Base-by-base conservation (phyloP, 1,284 basidiomycete species). In the Fistulina hepatica region DNA sequence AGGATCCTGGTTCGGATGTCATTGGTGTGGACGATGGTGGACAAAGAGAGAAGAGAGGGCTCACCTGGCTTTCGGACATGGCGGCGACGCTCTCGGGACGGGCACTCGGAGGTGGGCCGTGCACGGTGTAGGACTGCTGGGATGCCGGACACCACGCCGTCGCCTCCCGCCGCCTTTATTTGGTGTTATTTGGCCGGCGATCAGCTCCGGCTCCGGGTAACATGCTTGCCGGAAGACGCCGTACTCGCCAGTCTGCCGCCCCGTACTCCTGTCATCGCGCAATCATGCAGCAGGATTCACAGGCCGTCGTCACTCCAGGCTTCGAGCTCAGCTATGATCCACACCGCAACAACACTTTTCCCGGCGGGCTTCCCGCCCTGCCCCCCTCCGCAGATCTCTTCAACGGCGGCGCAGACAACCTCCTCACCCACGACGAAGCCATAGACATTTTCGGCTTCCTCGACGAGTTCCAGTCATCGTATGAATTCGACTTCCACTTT, bases 351-450 rank as follows among this genome's bases (percentile, higher is more conserved):
- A 70, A 74, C 0, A 12, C 17, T 6, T 16, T 13, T 6, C 27
- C 27, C 6, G 27, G 27, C 27, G 27, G n/a, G 6, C 17, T 30
- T 16, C 67, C 70, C 0, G 68, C 75, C 0, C 53, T 81, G 0
- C 79, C 79, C 0, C 62, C 81, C 0, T 80, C 80, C 10, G 72
- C 79, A 24, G 80, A 81, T 51, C 73, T 84, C 47, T 83, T 85
- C 56, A 79, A 79, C 6, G 62, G 69, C 0, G 67, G 73, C 42
- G 81, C 84, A 56, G 76, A 78, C 3, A 76, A n/a, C 27, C 27
- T 30, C 27, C n/a, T 30, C 56, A 79, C 80, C 5, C 62, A 69
- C 0, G 67, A 73, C 42, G 81, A 85, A 56, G 76, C 78, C 3
- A 76, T 71, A 0, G 73, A 82, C 55, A 60, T 85, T 42, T 68